Percentiles rank a stretch among this genome's conserved stretches.
These are phyloP conservation scores for Thuidium tamariscinum DNA, from an alignment of 225 moss, liverwort and hornwort species.

Conservation along the genomic window DNA sequence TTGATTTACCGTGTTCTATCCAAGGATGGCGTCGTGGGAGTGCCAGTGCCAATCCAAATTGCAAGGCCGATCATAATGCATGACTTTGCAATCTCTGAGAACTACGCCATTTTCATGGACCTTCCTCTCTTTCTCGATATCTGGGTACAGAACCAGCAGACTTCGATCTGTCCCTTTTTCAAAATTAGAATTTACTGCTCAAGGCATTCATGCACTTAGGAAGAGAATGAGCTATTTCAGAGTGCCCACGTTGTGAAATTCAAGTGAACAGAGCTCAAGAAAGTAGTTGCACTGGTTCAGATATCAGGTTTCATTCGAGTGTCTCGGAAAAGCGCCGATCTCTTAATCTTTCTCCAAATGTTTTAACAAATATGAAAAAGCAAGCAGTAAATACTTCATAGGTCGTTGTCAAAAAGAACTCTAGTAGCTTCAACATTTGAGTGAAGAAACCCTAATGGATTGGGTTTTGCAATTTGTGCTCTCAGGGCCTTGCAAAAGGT, in stretches of 20 bases:
- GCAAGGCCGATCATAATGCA: conserved; percentile 60
- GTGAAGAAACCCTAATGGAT: neutral
- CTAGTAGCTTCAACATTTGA: neutral
- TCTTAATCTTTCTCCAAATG: neutral
- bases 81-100: conserved; percentile 57
- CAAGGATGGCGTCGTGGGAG: conserved; percentile 46
- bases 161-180: neutral
- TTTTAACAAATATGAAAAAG: neutral
- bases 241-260: neutral
- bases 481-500: conserved; percentile 7
- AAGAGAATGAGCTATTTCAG: neutral
- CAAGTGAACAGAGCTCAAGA: neutral
- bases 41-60: conserved; percentile 42
- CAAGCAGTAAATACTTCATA: neutral
- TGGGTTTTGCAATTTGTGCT: neutral
- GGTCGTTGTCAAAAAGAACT: neutral
- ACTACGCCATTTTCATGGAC: conserved; percentile 1
- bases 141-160: neutral
- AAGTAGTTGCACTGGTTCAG: neutral
- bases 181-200: neutral
- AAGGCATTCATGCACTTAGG: neutral
- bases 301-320: neutral
- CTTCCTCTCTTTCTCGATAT: neutral
- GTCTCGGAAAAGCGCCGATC: too few relatives aligned
- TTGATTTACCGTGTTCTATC: conserved; percentile 53